phyloP scores from a whole-genome alignment of 805 yeast genomes.

The Maudiozyma serrabonitensis region DNA sequence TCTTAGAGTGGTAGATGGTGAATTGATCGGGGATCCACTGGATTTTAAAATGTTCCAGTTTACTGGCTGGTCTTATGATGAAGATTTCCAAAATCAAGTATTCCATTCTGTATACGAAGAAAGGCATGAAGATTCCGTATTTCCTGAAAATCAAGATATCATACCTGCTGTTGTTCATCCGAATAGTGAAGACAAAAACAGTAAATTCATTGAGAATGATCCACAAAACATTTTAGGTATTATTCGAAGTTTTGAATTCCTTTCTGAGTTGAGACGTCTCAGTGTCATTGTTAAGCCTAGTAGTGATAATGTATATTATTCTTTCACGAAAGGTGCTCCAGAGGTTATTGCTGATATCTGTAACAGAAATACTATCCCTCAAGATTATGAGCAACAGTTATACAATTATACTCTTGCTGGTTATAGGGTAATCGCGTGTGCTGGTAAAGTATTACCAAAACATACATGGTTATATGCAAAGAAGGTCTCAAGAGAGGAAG shows the following conservation, averaged over 20 bases:
- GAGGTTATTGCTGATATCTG: slow-evolving; percentile 83
- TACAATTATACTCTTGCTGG: slow-evolving; percentile 89
- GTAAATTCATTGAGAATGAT: slow-evolving; percentile 29
- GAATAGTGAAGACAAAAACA: slow-evolving; percentile 16
- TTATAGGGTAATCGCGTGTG: slow-evolving; percentile 91
- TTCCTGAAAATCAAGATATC: slow-evolving; percentile 36
- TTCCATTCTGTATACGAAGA: slow-evolving; percentile 31
- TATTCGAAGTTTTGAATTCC: slow-evolving; percentile 63
- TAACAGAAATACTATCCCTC: slow-evolving; percentile 58
- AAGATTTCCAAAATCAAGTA: slow-evolving; percentile 42
- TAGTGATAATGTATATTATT: slow-evolving; percentile 33
- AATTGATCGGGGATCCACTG: slow-evolving; percentile 84
- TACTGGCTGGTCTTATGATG: slow-evolving; percentile 67
- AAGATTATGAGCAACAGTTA: slow-evolving; percentile 59
- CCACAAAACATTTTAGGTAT: slow-evolving; percentile 36
- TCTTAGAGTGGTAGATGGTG: slow-evolving; percentile 65
- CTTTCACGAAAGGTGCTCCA: slow-evolving; percentile 93
- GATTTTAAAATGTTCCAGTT: slow-evolving; percentile 91
- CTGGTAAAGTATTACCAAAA: slow-evolving; percentile 44
- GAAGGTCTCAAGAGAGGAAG: slow-evolving; percentile 46
- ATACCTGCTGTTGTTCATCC: slow-evolving; percentile 46
- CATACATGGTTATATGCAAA: slow-evolving; percentile 42
- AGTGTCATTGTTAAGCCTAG: slow-evolving; percentile 58
- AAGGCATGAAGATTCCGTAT: slow-evolving; percentile 30
- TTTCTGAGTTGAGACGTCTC: slow-evolving; percentile 82